Evolutionary conservation across 2,329 filamentous ascomycete species (phyloP), one percentile per base, ranked within the genome.

Genomic region (Nemania sp.): DNA sequence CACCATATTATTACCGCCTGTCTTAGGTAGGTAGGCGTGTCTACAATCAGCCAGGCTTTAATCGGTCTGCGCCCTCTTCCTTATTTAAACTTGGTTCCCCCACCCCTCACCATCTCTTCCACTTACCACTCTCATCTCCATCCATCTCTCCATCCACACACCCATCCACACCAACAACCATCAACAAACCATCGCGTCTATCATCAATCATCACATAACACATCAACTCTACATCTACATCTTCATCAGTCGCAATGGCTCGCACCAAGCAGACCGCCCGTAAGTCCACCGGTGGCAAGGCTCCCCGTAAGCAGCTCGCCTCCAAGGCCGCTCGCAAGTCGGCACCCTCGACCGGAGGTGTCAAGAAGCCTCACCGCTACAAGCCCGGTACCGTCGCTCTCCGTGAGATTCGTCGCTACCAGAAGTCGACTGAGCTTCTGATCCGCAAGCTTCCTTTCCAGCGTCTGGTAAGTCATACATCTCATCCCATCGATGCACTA

Each of bases 251-350:
- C 77, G 81, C 78, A 84, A 89, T 89, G 87, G 87, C 87, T 76
- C 87, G 87, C 78, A 89, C 87, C 73, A 89, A 89, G 87, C 87
- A 89, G 81, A 89, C 87, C 78, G 88, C 88, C 78, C 88, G 89
- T 81, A 90, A 97, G 88, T 92, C 90, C 82, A 92, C 90, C 78
- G 90, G 90, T 89, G 90, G 90, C 87, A 92, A 92, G 87, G 90
- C 90, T 77, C 89, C 89, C 72, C 89, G 90, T 85, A 99, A 99
- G 93, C 94, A 98, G 90, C 94, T 98, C 80, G 95, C 95, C 78
- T 97, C 94, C 88, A 98, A 98, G 93, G 96, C 95, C 76, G 95
- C 96, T 80, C 94, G 96, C 87, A 99, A 99, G 91, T 94, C 92
- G 78, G 95, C 96, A 70, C 96, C 96, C 77, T 97, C 94, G 72